Evolutionary conservation across 1,284 basidiomycete genomes (phyloP), one percentile per base, ranked within the genome.

Genomic region (Calocybe gambosa): DNA sequence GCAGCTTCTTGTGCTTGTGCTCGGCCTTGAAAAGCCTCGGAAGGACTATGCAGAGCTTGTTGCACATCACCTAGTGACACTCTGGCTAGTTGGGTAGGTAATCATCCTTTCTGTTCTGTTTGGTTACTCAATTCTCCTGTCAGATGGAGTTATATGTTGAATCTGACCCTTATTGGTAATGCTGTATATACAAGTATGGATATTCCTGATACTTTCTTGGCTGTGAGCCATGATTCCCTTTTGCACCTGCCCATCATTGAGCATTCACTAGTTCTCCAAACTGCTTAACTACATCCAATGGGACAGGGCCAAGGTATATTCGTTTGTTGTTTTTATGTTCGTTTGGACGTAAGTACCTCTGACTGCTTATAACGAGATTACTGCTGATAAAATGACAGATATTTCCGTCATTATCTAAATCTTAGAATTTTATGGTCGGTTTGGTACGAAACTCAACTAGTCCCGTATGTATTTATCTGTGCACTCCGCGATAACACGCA

Each of bases 151-250:
- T 96, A 94, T 59, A 62, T 82, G 29, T 54, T 88, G 56, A 91
- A 91, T 61, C 53, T 91, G 42, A 97, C 94, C 0, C 71, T 83
- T 55, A 94, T 97, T 44, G 95, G 95, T 10, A 92, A 92, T 53
- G 88, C 93, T 1, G 81, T 99, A 20, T 98, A 89, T 59, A 77
- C 95, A 60, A 95, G 93, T 62, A 99, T 98, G 95, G 95, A 99
- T 69, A 77, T 95, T 26, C 93, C 93, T 2, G 95, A 99, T 62
- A 70, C 81, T 18, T 91, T 89, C 69, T 75, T 99, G 16, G 91
- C 87, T 18, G 90, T 92, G 52, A 56, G 85, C 69, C 29, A 9
- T n/a, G 37, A 35, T 23, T 26, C 43, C 31, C 41, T 26, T 20
- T 29, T 6, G 31, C 13, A 15, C 5, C 8, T n/a, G 25, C 25